Percentiles rank a stretch among this genome's conserved stretches.
phyloP scores from a whole-genome alignment of 176 grass and related monocot species.

The Eleusine indica region DNA sequence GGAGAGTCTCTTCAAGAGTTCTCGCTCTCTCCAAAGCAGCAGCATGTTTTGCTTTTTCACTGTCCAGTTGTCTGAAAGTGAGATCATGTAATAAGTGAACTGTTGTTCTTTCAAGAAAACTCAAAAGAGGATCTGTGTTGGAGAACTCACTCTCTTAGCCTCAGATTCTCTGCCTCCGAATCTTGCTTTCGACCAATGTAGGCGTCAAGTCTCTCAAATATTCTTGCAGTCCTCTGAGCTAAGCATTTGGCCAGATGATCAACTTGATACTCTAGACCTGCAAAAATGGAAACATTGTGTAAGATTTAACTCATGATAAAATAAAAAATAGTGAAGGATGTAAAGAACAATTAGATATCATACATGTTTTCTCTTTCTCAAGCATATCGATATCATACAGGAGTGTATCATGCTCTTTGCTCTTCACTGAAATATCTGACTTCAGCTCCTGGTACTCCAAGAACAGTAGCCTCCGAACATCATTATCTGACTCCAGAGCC shows the following conservation, averaged over 20 bases:
- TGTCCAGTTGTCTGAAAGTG: constrained; percentile 5
- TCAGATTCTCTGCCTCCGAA: neutral
- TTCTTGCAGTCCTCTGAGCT: constrained; percentile 12
- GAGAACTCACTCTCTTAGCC: neutral
- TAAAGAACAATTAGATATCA: neutral
- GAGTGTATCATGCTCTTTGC: neutral
- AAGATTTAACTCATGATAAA: neutral
- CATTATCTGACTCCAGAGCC: neutral
- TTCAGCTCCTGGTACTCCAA: neutral
- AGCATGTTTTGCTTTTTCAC: neutral
- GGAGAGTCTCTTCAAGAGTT: neutral
- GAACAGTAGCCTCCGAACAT: neutral
- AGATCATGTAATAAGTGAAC: neutral
- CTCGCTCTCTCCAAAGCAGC: neutral
- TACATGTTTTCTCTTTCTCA: constrained; percentile 24
- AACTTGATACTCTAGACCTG: constrained; percentile 11
- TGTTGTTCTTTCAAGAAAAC: neutral
- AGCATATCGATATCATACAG: neutral
- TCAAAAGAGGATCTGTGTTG: no score
- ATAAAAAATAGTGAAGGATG: neutral
- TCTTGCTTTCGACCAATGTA: neutral
- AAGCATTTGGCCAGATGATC: constrained; percentile 1
- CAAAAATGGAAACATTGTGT: neutral
- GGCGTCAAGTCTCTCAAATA: constrained; percentile 5
- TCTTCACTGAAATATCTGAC: neutral